Base-by-base conservation (phyloP, 2,329 filamentous ascomycete genomes). In the Scytalidium lignicola region DNA sequence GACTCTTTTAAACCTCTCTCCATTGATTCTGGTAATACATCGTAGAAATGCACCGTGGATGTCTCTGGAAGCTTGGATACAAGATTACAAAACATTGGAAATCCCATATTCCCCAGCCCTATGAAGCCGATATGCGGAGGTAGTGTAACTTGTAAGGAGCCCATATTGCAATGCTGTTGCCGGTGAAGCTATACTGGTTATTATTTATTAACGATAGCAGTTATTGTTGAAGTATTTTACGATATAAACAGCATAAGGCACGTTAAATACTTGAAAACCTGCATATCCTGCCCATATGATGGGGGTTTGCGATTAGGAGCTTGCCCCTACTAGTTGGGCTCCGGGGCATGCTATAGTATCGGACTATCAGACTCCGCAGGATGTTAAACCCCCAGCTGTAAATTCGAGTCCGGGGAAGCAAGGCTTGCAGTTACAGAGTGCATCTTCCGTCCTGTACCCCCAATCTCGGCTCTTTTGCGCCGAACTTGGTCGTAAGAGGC, bases 41-140 rank as follows among this genome's bases (percentile, higher is more conserved):
- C 48, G 19, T 40, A 50, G 21, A 50, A 26, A 9, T 41, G 32
- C 12, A 50, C 23, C 9, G 43, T 46, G 3, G 32, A 50, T 6
- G 19, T 20, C 29, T 22, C 22, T 18, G 81, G 77, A 37, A 86
- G 74, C 63, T 85, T 86, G 19, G 74, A 71, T 53, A 79, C 74
- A 2, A 87, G 71, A 59, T 86, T 87, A 64, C 74, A 77, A 41
- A 83, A 84, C 84, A 87, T 88, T 22, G 80, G 77, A 56, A 79
- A 86, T 22, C 84, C 58, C 55, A 54, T 53, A 6, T 49, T 39
- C 8, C 77, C 77, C 26, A 80, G 59, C 3, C 77, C 77, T 44
- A 80, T 72, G 57, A 80, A 80, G 0, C 76, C 76, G 19, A 57
- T 13, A 44, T 44, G 18, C 21, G 15, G 15, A n/a, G 32, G 32